phyloP scores from a whole-genome alignment of 345 rosid genomes.

The Dipteronia dyeriana region DNA sequence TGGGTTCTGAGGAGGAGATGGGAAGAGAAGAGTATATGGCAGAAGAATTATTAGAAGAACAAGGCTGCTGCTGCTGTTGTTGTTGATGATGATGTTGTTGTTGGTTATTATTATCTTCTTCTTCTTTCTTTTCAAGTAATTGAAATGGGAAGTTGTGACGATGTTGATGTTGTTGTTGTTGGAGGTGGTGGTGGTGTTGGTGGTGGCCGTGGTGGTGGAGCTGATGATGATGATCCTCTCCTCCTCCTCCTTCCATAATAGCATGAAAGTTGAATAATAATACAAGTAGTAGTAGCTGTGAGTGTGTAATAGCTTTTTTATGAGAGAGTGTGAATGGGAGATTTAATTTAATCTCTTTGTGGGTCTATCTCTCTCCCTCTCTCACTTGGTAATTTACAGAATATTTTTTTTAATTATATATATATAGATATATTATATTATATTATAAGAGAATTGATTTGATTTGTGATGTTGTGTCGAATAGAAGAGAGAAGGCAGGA shows the following conservation, averaged over 20 bases:
- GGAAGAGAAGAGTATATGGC: constrained; percentile 48
- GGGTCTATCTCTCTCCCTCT: constrained; percentile 31
- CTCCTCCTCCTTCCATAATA: constrained; percentile 61
- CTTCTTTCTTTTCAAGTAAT: constrained; percentile 80
- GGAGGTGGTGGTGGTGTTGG: background rate
- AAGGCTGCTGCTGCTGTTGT: constrained; percentile 27
- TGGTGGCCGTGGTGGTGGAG: constrained; percentile 42
- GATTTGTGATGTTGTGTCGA: constrained; percentile 10
- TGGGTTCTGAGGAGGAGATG: constrained; percentile 26
- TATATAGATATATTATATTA: no score
- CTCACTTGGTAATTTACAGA: constrained; percentile 6
- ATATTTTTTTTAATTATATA: background rate
- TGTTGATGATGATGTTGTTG: no score
- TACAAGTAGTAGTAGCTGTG: background rate
- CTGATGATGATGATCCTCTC: constrained; percentile 54
- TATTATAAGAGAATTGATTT: background rate
- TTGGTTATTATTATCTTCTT: constrained; percentile 17
- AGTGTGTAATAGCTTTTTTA: constrained; percentile 2
- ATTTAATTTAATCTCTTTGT: constrained; percentile 35
- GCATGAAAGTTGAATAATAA: constrained; percentile 30
- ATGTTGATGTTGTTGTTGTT: constrained; percentile 48
- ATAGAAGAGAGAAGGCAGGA: constrained; percentile 9
- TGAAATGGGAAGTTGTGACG: constrained; percentile 78
- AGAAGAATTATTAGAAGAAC: constrained; percentile 47
- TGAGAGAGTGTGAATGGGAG: constrained; percentile 24